Evolutionary conservation across 1,284 basidiomycete species (phyloP).

Genomic region (Trametes hirsuta): DNA sequence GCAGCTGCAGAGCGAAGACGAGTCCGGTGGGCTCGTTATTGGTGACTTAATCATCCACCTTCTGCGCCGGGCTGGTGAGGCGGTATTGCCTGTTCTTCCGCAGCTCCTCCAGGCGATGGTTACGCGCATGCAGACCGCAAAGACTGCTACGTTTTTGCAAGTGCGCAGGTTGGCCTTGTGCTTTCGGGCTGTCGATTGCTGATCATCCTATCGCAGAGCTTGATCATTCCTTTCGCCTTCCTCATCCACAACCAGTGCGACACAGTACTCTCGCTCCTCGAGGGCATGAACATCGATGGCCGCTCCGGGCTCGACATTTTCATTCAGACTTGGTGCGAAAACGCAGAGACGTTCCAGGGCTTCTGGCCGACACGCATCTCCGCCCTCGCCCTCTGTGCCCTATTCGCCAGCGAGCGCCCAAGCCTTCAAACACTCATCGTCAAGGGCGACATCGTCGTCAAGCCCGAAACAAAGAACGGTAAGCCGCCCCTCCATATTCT

Average conservation of each 20-base stretch:
- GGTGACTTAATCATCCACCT: slow-evolving; percentile 95
- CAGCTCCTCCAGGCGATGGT: slow-evolving; percentile 87
- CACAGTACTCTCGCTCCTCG: slow-evolving; percentile 75
- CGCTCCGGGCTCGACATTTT: slow-evolving; percentile 78
- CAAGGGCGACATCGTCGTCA: slow-evolving; percentile 92
- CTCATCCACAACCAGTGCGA: slow-evolving; percentile 81
- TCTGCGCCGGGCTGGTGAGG: slow-evolving; percentile 78
- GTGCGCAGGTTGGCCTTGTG: slow-evolving; percentile 40
- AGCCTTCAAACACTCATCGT: slow-evolving; percentile 70
- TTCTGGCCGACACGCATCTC: slow-evolving; percentile 91
- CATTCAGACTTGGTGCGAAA: slow-evolving; percentile 91
- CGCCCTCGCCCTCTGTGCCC: slow-evolving; percentile 78
- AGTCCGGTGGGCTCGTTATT: slow-evolving; percentile 89
- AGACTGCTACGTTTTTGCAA: slow-evolving; percentile 89
- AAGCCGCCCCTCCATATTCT: slow-evolving; percentile 35
- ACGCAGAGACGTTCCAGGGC: slow-evolving; percentile 91
- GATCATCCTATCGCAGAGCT: slow-evolving; percentile 52
- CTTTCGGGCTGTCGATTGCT: not conserved
- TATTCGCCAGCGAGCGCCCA: slow-evolving; percentile 71
- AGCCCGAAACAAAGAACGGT: slow-evolving; percentile 80
- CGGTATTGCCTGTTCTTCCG: slow-evolving; percentile 82
- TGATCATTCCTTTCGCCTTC: slow-evolving; percentile 93
- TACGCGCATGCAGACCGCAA: slow-evolving; percentile 76
- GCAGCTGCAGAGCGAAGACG: slow-evolving; percentile 77
- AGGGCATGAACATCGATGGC: slow-evolving; percentile 60